Evolutionary conservation across 169 alveolate species (phyloP).

Genomic region (Ichthyophthirius multifiliis): DNA sequence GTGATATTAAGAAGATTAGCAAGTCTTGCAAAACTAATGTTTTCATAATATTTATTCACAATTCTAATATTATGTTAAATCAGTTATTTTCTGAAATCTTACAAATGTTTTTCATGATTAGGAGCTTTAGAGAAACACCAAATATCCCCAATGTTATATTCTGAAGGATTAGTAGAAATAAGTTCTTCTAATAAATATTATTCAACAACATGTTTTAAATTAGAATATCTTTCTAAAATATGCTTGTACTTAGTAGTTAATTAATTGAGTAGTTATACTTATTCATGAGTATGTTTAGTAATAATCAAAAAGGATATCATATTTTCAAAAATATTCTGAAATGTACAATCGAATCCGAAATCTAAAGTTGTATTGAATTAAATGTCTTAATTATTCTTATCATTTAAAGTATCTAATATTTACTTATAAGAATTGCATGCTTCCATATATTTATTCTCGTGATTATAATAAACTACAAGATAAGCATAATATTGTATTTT

Average conservation of each 20-base stretch:
- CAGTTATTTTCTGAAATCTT: conserved; percentile 57
- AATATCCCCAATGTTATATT: neutral
- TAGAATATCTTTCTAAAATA: conserved; percentile 40
- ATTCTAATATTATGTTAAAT: conserved; percentile 68
- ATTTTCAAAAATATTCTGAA: conserved; percentile 43
- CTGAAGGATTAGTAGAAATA: conserved; percentile 7
- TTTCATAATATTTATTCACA: conserved; percentile 52
- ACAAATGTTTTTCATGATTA: conserved; percentile 12
- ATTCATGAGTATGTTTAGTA: conserved; percentile 55
- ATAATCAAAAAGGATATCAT: conserved; percentile 49
- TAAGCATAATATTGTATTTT: conserved; percentile 60
- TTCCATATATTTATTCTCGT: conserved; percentile 61
- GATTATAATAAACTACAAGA: conserved; percentile 58
- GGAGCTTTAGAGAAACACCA: conserved; percentile 28
- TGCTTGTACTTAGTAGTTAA: conserved; percentile 33
- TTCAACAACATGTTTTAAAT: conserved; percentile 47
- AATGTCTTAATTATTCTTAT: conserved; percentile 8
- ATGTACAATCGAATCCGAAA: neutral
- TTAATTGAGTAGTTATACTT: conserved; percentile 43
- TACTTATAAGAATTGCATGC: conserved; percentile 55
- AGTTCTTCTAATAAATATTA: conserved; percentile 20
- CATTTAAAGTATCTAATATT: conserved; percentile 55
- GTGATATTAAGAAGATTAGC: conserved; percentile 48
- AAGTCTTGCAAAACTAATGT: conserved; percentile 52
- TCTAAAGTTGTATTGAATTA: neutral